Evolutionary conservation across 441 rosid species (phyloP), one percentile per base, ranked within the genome.

Genomic region (Croton setiger): DNA sequence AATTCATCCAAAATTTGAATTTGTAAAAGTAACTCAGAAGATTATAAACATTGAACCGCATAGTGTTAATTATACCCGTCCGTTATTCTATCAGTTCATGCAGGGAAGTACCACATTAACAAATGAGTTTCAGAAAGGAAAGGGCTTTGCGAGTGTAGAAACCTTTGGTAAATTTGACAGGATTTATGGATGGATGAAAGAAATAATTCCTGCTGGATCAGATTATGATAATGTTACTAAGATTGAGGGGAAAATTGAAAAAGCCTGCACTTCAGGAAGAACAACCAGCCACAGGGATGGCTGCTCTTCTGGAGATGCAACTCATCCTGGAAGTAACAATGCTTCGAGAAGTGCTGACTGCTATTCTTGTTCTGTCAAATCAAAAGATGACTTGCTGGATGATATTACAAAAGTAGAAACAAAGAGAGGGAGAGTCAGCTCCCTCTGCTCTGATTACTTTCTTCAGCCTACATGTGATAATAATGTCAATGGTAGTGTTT

Each of bases 181-280:
- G 31, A 49, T 78, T 27, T 70, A 81, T 72, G 79, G 79, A 21
- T 79, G 86, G 88, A 86, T 81, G 92, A 78, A 66, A 35, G 72
- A 76, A 70, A 67, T 68, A 52, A 57, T 81, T 83, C 85, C 89
- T 51, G 43, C 67, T 48, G 69, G 75, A 64, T 64, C 66, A 61
- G 71, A 60, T 48, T 14, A 49, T 73, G 55, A 60, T 66, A 57
- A 43, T 51, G 44, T 23, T 63, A 43, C 54, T 59, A 68, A 63
- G 75, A 31, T 55, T 80, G 83, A 76, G 63, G 77, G 60, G 66
- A 73, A 65, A 63, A 31, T 7, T 9, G 64, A 65, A 66, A 75
- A 77, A 78, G 72, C 64, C 39, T 39, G 69, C 78, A 36, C 59
- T 77, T 9, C 35, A 37, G 69, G 31, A 69, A 37, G 51, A 62